Percentiles rank a stretch among this genome's conserved stretches.
phyloP scores from a whole-genome alignment of 768 basidiomycete genomes.

The Suillus cothurnatus region DNA sequence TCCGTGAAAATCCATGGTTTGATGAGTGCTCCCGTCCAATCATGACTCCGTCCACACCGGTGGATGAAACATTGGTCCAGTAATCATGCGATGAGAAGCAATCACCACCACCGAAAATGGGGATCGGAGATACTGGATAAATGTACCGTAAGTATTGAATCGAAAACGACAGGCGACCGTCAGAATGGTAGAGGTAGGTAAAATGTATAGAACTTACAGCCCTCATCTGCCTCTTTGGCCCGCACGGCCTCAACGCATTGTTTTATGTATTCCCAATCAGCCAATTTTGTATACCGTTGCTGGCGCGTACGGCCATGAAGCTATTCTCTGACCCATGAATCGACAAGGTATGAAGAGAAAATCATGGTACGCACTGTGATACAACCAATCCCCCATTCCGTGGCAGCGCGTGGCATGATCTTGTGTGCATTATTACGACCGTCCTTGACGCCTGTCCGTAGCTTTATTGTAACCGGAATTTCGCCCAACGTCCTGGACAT shows the following conservation, averaged over 20 bases:
- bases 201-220: constrained; percentile 48
- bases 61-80: constrained; percentile 72
- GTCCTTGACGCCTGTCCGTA: constrained; percentile 93
- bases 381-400: constrained; percentile 49
- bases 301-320: constrained; percentile 95
- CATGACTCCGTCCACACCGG: constrained; percentile 95
- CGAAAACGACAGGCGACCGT: background rate
- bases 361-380: constrained; percentile 40
- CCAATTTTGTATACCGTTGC: constrained; percentile 89
- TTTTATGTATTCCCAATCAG: constrained; percentile 95
- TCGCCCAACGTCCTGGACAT: constrained; percentile 92
- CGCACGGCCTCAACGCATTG: constrained; percentile 84
- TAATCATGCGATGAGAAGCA: constrained; percentile 88
- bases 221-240: constrained; percentile 66
- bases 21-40: constrained; percentile 89
- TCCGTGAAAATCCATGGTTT: constrained; percentile 98
- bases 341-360: background rate
- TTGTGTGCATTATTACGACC: constrained; percentile 86
- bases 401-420: constrained; percentile 77
- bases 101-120: constrained; percentile 96
- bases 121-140: constrained; percentile 73
- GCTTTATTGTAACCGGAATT: constrained; percentile 87
- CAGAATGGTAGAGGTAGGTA: background rate
- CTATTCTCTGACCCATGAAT: constrained; percentile 41
- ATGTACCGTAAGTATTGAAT: background rate